Evolutionary conservation across 2,329 filamentous ascomycete genomes (phyloP).

Genomic region (Epicoccum sorghinum): DNA sequence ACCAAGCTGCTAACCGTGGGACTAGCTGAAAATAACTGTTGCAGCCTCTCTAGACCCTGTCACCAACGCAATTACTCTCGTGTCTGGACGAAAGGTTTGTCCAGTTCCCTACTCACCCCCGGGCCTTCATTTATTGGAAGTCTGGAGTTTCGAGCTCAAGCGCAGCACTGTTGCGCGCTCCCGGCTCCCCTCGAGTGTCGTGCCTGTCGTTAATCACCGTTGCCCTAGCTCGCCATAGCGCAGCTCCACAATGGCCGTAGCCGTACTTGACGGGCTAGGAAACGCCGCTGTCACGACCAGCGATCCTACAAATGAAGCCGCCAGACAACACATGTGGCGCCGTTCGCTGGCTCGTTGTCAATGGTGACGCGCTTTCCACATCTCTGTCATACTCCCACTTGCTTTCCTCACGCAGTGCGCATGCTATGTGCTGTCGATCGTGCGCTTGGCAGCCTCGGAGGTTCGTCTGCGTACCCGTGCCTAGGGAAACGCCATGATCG

Average conservation of each 20-base stretch:
- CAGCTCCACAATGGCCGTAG: conserved; percentile 17
- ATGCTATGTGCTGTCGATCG: background rate
- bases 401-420: background rate
- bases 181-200: conserved; percentile 11
- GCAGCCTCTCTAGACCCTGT: conserved; percentile 2
- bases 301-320: background rate
- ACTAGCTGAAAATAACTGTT: background rate
- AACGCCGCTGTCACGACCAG: conserved; percentile 5
- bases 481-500: conserved; percentile 16
- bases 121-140: no score
- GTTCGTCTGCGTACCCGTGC: background rate
- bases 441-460: background rate
- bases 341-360: background rate
- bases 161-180: background rate
- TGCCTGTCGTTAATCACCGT: conserved; percentile 14
- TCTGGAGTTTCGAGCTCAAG: no score
- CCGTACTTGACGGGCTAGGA: conserved; percentile 5
- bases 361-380: background rate
- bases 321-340: background rate
- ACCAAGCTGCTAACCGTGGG: conserved; percentile 1
- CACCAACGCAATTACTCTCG: background rate
- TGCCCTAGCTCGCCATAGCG: conserved; percentile 14
- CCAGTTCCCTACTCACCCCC: no score
- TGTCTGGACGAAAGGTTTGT: background rate
- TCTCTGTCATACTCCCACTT: background rate